Evolutionary conservation across 202 grass and related monocot species (phyloP).

Genomic region (Hordeum pubiflorum): DNA sequence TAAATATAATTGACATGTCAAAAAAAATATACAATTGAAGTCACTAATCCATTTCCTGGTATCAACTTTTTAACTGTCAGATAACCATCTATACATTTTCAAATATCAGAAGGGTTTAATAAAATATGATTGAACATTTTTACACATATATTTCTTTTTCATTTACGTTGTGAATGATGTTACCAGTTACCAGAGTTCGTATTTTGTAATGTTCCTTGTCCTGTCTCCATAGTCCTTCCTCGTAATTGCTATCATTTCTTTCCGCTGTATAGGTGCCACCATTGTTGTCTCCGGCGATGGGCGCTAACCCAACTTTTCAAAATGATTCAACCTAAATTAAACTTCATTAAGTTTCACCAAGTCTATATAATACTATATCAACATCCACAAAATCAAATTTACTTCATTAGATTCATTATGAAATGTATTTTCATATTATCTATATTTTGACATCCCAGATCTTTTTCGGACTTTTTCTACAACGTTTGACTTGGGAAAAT

Average conservation of each 20-base stretch:
- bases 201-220: background rate
- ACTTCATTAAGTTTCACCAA: too few relatives aligned
- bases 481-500: too few relatives aligned
- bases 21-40: background rate
- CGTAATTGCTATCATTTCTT: background rate
- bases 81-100: background rate
- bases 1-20: too few relatives aligned
- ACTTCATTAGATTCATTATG: too few relatives aligned
- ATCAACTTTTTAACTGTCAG: background rate
- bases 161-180: conserved; percentile 1
- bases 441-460: too few relatives aligned
- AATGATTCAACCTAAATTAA: too few relatives aligned
- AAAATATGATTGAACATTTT: background rate
- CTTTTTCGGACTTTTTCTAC: too few relatives aligned
- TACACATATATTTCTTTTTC: background rate
- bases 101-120: background rate
- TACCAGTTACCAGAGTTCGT: background rate
- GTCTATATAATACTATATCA: too few relatives aligned
- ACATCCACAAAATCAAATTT: too few relatives aligned
- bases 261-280: conserved; percentile 53
- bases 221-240: background rate
- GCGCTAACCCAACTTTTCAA: conserved; percentile 34
- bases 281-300: conserved; percentile 99
- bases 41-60: background rate
- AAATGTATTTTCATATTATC: too few relatives aligned